A percentile compares a stretch with the other conserved stretches of the same genome.
These are phyloP conservation scores for Shiraia sp. DNA, from an alignment of 2,329 filamentous ascomycete genomes.

Conservation along the genomic window DNA sequence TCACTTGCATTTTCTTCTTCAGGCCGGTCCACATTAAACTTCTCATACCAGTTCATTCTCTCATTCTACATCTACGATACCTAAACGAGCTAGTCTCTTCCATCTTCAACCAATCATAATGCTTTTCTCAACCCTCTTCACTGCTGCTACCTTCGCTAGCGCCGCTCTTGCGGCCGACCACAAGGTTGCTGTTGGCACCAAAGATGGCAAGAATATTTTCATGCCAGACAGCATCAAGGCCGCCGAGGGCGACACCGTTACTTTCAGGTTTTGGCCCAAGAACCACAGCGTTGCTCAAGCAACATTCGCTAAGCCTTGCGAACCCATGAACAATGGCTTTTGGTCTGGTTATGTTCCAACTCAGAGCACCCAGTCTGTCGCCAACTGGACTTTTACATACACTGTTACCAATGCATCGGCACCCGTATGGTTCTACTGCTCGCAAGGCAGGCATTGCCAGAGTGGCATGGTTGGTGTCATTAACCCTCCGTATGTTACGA, in stretches of 20 bases:
- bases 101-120: constrained; percentile 38
- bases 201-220: constrained; percentile 33
- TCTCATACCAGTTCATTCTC: constrained; percentile 33
- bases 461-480: constrained; percentile 47
- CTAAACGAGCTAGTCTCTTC: constrained; percentile 41
- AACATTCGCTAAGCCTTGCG: constrained; percentile 40
- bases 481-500: constrained; percentile 40
- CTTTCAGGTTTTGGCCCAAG: constrained; percentile 46
- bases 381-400: constrained; percentile 36
- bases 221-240: constrained; percentile 40
- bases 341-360: constrained; percentile 44
- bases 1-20: constrained; percentile 32
- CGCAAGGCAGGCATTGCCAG: constrained; percentile 45
- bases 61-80: constrained; percentile 20
- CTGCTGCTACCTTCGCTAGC: constrained; percentile 35
- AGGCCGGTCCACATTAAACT: constrained; percentile 44
- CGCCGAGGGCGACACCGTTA: constrained; percentile 42
- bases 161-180: constrained; percentile 38
- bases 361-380: constrained; percentile 22
- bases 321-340: constrained; percentile 39
- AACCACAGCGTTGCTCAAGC: constrained; percentile 46
- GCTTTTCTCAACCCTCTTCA: constrained; percentile 43
- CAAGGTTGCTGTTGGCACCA: constrained; percentile 37
- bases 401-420: constrained; percentile 40
- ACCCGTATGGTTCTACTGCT: constrained; percentile 49